These are phyloP conservation scores for Xylaria cubensis DNA, from an alignment of 495 filamentous ascomycete genomes.

Conservation along the genomic window DNA sequence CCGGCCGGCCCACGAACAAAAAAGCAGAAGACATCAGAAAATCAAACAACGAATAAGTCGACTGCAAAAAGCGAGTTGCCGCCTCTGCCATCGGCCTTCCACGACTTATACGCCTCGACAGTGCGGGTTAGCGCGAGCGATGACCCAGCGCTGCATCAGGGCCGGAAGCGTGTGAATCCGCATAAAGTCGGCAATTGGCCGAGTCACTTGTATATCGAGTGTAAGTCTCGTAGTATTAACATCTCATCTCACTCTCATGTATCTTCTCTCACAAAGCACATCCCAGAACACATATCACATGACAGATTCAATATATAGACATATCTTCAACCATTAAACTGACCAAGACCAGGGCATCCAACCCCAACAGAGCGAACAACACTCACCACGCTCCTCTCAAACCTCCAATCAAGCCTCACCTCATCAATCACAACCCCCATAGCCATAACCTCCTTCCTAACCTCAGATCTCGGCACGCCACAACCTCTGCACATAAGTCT, in stretches of 20 bases:
- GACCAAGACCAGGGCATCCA: constrained; percentile 71
- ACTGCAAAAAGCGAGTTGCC: constrained; percentile 58
- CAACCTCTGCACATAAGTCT: constrained; percentile 89
- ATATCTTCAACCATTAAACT: constrained; percentile 29
- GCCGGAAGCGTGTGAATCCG: constrained; percentile 78
- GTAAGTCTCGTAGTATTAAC: constrained; percentile 55
- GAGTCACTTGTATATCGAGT: constrained; percentile 91
- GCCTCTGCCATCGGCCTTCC: constrained; percentile 81
- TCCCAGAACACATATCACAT: background rate
- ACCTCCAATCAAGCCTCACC: constrained; percentile 38
- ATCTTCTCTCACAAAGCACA: background rate
- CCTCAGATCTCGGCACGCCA: constrained; percentile 77
- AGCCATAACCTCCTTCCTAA: constrained; percentile 67
- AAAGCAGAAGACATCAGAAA: constrained; percentile 38
- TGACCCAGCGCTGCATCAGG: constrained; percentile 83
- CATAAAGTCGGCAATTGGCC: constrained; percentile 94
- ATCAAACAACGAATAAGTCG: constrained; percentile 6
- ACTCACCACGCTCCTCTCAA: constrained; percentile 60
- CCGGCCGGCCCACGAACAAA: constrained; percentile 24
- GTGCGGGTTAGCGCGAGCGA: constrained; percentile 76
- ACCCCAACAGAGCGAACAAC: constrained; percentile 58
- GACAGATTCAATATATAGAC: background rate
- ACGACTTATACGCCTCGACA: constrained; percentile 86
- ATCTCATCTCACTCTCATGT: background rate
- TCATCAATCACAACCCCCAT: constrained; percentile 19